phyloP scores from a whole-genome alignment of 179 eudicot genomes.

The Beta corolliflora region DNA sequence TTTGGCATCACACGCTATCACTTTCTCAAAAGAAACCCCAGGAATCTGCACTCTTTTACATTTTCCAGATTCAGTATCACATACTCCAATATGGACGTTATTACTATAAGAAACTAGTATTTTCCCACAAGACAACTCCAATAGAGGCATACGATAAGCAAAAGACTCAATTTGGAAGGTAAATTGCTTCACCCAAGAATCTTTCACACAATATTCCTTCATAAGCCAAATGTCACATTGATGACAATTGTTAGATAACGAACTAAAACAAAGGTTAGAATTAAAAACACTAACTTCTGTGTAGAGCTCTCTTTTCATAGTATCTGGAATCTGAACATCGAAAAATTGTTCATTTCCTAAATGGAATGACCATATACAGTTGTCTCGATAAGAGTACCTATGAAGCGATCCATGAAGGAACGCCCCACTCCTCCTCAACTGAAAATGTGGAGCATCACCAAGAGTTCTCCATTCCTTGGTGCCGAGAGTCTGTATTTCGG shows the following conservation, averaged over 20 bases:
- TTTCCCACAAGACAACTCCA: not conserved
- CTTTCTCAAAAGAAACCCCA: not conserved
- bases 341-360: not conserved
- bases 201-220: slow-evolving; percentile 18
- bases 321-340: not conserved
- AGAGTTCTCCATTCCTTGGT: slow-evolving; percentile 8
- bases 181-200: slow-evolving; percentile 25
- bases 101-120: not conserved
- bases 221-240: slow-evolving; percentile 17
- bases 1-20: not conserved
- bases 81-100: not conserved
- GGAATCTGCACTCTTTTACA: slow-evolving; percentile 5
- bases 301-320: not conserved
- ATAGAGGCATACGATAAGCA: not conserved
- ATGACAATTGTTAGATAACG: not conserved
- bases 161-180: not conserved
- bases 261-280: slow-evolving; percentile 11
- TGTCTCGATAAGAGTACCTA: slow-evolving; percentile 13
- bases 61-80: slow-evolving; percentile 3
- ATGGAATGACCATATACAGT: slow-evolving; percentile 14
- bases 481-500: slow-evolving; percentile 7
- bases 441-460: slow-evolving; percentile 6
- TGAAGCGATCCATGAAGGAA: slow-evolving; percentile 11
- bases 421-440: not conserved
- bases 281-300: not conserved